Evolutionary conservation across 2,329 filamentous ascomycete species (phyloP).

Genomic region (Didymella segeticola): DNA sequence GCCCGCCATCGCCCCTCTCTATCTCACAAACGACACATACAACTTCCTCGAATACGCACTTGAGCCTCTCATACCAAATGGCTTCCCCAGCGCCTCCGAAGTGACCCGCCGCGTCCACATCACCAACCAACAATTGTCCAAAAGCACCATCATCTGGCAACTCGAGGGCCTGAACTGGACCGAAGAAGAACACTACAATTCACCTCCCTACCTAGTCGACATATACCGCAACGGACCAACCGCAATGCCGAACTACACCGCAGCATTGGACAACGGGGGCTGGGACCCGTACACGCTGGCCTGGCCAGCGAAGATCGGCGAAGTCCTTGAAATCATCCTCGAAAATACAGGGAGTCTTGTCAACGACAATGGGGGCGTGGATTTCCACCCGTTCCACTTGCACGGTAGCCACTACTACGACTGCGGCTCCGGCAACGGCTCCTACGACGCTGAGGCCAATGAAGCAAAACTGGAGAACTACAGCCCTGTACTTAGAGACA

Average conservation of each 20-base stretch:
- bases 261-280: slow-evolving; percentile 58
- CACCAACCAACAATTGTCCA: slow-evolving; percentile 28
- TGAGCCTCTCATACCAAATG: slow-evolving; percentile 40
- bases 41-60: slow-evolving; percentile 50
- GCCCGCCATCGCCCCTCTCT: slow-evolving; percentile 34
- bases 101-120: slow-evolving; percentile 46
- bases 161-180: slow-evolving; percentile 32
- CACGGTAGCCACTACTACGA: slow-evolving; percentile 64
- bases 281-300: slow-evolving; percentile 61
- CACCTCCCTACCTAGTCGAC: slow-evolving; percentile 58
- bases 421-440: slow-evolving; percentile 61
- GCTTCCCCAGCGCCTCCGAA: slow-evolving; percentile 43
- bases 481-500: slow-evolving; percentile 54
- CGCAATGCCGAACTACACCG: slow-evolving; percentile 60
- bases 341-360: slow-evolving; percentile 43
- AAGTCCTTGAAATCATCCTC: slow-evolving; percentile 63
- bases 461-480: slow-evolving; percentile 50
- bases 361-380: slow-evolving; percentile 30
- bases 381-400: slow-evolving; percentile 61
- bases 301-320: slow-evolving; percentile 63
- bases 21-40: slow-evolving; percentile 42
- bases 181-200: slow-evolving; percentile 9
- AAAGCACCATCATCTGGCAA: slow-evolving; percentile 33
- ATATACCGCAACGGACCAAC: slow-evolving; percentile 58
- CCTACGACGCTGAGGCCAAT: slow-evolving; percentile 59